Percentiles rank a stretch among this genome's conserved stretches.
Conservation (phyloP, 768 basidiomycete species). For the Termitomyces bulborhizus region DNA sequence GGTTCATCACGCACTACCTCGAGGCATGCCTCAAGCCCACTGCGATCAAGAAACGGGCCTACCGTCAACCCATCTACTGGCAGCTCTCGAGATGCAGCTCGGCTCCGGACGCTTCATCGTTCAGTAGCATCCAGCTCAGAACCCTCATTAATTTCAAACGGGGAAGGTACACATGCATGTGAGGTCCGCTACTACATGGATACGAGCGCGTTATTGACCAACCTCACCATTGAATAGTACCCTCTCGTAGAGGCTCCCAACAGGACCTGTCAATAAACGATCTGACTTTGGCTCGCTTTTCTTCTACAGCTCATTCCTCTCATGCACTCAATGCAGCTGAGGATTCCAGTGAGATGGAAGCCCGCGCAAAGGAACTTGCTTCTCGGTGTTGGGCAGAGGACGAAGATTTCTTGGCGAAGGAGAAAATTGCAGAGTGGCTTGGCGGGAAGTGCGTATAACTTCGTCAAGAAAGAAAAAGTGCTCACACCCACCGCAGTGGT, state of each 20-base stretch:
- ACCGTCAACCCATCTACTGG: constrained; percentile 19
- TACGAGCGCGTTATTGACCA: background rate
- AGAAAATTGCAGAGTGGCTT: constrained; percentile 96
- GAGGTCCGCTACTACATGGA: constrained; percentile 18
- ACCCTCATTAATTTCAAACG: constrained; percentile 62
- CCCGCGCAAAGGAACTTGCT: constrained; percentile 67
- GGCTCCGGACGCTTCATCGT: constrained; percentile 60
- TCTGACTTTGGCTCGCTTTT: constrained; percentile 36
- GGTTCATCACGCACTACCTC: constrained; percentile 28
- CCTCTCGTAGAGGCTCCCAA: constrained; percentile 34
- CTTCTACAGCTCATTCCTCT: constrained; percentile 38
- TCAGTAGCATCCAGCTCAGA: constrained; percentile 76
- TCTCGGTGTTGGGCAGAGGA: constrained; percentile 82
- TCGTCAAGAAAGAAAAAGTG: background rate
- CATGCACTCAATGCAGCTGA: constrained; percentile 42
- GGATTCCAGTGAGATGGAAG: constrained; percentile 52
- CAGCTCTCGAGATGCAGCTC: constrained; percentile 25
- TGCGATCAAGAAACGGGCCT: constrained; percentile 37
- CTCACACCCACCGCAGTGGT: constrained; percentile 40
- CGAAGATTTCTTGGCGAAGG: constrained; percentile 73
- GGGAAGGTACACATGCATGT: constrained; percentile 46
- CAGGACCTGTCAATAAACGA: constrained; percentile 54
- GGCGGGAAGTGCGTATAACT: constrained; percentile 73
- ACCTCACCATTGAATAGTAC: constrained; percentile 7
- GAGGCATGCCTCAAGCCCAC: constrained; percentile 34